These are phyloP conservation scores for Nemania sp. DNA, from an alignment of 2,329 filamentous ascomycete genomes.

Conservation along the genomic window DNA sequence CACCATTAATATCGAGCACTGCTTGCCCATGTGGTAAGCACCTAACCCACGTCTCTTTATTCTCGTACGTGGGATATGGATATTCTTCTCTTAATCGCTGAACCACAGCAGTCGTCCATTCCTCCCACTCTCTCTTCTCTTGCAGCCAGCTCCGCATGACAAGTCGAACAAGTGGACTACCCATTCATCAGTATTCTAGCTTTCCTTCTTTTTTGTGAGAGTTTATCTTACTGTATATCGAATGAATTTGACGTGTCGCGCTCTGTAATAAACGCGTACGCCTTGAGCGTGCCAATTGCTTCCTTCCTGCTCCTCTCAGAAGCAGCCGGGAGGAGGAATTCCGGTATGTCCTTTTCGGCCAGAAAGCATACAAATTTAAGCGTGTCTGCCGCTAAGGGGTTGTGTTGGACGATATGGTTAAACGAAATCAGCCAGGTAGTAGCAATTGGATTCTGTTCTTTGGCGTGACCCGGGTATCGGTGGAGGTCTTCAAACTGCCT, in stretches of 20 bases:
- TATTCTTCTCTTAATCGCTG: neutral
- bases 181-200: no score
- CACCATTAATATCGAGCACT: neutral
- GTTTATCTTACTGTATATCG: slow-evolving; percentile 9
- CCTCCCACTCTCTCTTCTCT: neutral
- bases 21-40: slow-evolving; percentile 9
- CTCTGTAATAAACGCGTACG: slow-evolving; percentile 15
- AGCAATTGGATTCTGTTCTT: slow-evolving; percentile 6
- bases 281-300: slow-evolving; percentile 4
- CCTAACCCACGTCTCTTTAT: neutral
- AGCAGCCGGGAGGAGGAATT: neutral
- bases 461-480: slow-evolving; percentile 34
- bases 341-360: slow-evolving; percentile 28
- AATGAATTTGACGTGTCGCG: slow-evolving; percentile 2
- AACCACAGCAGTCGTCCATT: neutral
- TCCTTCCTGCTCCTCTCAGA: neutral
- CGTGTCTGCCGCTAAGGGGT: slow-evolving; percentile 5
- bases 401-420: neutral
- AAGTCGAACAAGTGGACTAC: slow-evolving; percentile 16
- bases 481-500: slow-evolving; percentile 38
- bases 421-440: slow-evolving; percentile 16
- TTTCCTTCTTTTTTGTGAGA: no score
- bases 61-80: neutral
- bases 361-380: slow-evolving; percentile 35
- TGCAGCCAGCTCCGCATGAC: slow-evolving; percentile 11